Conservation (phyloP, 2,329 filamentous ascomycete genomes). For the Fusarium ramigenum region DNA sequence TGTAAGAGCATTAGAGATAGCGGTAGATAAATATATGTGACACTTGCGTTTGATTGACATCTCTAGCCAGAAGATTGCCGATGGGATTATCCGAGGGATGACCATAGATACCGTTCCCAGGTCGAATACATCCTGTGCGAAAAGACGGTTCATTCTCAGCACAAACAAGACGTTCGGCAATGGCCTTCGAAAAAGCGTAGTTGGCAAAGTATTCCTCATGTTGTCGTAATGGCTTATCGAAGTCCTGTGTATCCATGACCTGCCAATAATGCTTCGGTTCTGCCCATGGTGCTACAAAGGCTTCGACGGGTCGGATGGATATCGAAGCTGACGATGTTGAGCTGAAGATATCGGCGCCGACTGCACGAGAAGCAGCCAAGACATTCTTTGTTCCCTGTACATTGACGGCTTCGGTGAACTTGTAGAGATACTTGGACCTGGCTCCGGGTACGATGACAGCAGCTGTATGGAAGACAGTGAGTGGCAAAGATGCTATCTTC, state of each 20-base stretch:
- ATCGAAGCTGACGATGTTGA: conserved; percentile 5
- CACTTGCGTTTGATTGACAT: background rate
- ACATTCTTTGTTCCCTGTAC: conserved; percentile 11
- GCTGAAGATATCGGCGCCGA: background rate
- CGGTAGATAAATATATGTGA: fast-evolving
- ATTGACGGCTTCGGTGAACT: background rate
- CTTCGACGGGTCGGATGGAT: background rate
- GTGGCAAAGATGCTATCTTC: background rate
- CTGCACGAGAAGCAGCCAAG: background rate
- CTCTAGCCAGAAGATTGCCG: background rate
- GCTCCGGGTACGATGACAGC: conserved; percentile 1
- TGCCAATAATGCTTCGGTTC: background rate
- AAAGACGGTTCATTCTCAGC: background rate
- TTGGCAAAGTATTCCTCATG: background rate
- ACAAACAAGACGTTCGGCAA: background rate
- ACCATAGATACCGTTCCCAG: conserved; percentile 7
- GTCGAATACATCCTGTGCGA: conserved; percentile 12
- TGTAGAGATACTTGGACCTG: conserved; percentile 2
- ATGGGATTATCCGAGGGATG: background rate
- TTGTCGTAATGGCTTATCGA: background rate
- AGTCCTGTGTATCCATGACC: background rate
- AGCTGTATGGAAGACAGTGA: conserved; percentile 12
- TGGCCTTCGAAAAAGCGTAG: background rate
- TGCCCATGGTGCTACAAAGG: conserved; percentile 1
- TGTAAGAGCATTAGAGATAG: background rate